These are phyloP conservation scores for Diospyros kaki DNA, from an alignment of 148 eudicot species.

Conservation along the genomic window DNA sequence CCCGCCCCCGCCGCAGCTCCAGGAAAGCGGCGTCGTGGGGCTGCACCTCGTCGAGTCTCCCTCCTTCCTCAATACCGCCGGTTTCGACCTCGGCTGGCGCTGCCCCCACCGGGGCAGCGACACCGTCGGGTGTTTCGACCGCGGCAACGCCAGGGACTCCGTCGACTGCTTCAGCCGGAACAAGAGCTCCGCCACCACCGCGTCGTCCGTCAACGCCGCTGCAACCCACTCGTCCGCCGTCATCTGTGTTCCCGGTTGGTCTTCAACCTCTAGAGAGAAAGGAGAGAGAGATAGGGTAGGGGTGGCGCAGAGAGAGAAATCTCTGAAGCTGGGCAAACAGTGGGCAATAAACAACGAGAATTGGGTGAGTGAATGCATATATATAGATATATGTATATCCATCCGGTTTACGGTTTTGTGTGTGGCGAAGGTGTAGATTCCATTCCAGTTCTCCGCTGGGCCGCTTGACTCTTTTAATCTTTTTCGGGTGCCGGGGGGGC, in stretches of 20 bases:
- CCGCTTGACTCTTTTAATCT: no score
- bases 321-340: no score
- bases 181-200: slow-evolving; percentile 32
- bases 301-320: no score
- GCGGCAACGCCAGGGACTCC: background rate
- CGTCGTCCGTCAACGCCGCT: slow-evolving; percentile 35
- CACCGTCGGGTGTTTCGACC: no score
- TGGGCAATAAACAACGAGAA: no score
- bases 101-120: slow-evolving; percentile 27
- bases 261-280: background rate
- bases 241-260: background rate
- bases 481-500: background rate
- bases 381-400: no score
- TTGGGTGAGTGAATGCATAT: no score
- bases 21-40: slow-evolving; percentile 49
- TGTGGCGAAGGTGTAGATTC: background rate
- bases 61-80: slow-evolving; percentile 2
- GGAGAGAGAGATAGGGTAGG: no score
- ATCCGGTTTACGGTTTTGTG: background rate
- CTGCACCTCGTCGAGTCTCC: slow-evolving; percentile 25
- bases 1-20: slow-evolving; percentile 21
- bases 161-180: slow-evolving; percentile 23
- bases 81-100: slow-evolving; percentile 21
- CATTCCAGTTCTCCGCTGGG: background rate
- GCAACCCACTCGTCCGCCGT: slow-evolving; percentile 29